Evolutionary conservation across 306 rosid genomes (phyloP), one percentile per base, ranked within the genome.

Genomic region (Citrullus mucosospermus): DNA sequence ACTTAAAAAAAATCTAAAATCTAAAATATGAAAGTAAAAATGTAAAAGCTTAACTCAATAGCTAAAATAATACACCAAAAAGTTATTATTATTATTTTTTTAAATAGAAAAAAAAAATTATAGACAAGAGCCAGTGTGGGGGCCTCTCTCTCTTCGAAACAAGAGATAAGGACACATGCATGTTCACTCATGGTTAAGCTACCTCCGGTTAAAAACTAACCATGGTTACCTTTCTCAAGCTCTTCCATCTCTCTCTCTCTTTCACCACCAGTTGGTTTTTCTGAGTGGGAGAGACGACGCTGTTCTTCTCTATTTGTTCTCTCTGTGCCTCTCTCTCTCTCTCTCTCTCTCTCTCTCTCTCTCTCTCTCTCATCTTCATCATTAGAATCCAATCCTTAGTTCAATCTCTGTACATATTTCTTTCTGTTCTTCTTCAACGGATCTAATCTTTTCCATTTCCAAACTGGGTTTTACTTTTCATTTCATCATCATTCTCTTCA

Each of bases 141-240:
- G 54, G 76, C 70, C 63, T 53, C 54, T 78, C 10, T 48, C 61
- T 41, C 73, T 17, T 50, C 72, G 78, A 78, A 83, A 84, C 67
- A 78, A 85, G 91, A 88, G 96, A 93, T 79, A 86, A 83, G 67
- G 98, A 93, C 98, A 87, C 90, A 89, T 91, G 97, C 96, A 86
- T 91, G 91, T 80, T 86, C 85, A 48, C 89, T 66, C 87, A 38
- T 67, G 71, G 76, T 80, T 82, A 36, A 70, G 50, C 25, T 15
- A 22, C 17, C 13, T 83, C 90, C 32, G 81, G 79, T 87, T 78
- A 69, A 34, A 8, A 38, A 14, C 39, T 76, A 86, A 88, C 91
- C 89, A 83, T 58, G 88, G 93, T 90, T 87, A 72, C 13, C 17
- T 65, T 71, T 36, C 76, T 73, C 53, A 8, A 16, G 2, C n/a